Evolutionary conservation across 2,329 filamentous ascomycete species (phyloP).

Genomic region (Akanthomyces muscarius): DNA sequence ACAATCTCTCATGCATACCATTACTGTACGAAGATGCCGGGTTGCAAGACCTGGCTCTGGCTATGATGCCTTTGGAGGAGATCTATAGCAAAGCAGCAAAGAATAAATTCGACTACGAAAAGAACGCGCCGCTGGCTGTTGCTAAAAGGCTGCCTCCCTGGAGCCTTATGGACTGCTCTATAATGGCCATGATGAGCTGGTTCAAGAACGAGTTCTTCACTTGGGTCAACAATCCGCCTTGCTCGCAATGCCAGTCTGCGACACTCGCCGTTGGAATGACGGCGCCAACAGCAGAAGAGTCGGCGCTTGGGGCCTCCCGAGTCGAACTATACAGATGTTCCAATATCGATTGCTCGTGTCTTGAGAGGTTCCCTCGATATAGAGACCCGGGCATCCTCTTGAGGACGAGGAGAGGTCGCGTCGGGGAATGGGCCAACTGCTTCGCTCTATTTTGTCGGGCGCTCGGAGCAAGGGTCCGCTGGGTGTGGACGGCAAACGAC

Average conservation of each 20-base stretch:
- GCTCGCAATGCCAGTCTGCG: constrained; percentile 73
- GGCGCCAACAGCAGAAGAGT: constrained; percentile 72
- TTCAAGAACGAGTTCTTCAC: constrained; percentile 93
- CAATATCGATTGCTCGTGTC: constrained; percentile 68
- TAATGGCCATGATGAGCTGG: constrained; percentile 82
- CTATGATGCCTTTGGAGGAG: constrained; percentile 79
- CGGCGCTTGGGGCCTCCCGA: not conserved
- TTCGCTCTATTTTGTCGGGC: constrained; percentile 98
- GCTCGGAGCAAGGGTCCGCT: constrained; percentile 83
- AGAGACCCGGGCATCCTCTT: constrained; percentile 91
- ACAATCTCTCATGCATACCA: constrained; percentile 61
- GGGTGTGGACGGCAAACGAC: constrained; percentile 98
- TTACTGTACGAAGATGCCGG: constrained; percentile 82
- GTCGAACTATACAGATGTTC: not conserved
- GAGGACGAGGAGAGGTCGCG: constrained; percentile 78
- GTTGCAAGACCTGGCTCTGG: constrained; percentile 83
- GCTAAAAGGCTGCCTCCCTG: constrained; percentile 77
- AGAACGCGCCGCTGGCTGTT: constrained; percentile 44
- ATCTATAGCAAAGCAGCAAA: constrained; percentile 94
- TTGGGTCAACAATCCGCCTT: constrained; percentile 94
- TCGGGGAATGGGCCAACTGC: constrained; percentile 96
- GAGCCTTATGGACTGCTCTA: constrained; percentile 96
- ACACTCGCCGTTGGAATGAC: constrained; percentile 81
- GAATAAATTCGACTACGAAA: constrained; percentile 78
- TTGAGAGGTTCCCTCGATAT: constrained; percentile 89